Evolutionary conservation across 352 stramenopile species (phyloP), one percentile per base, ranked within the genome.

Genomic region (Globisporangium spiculum): DNA sequence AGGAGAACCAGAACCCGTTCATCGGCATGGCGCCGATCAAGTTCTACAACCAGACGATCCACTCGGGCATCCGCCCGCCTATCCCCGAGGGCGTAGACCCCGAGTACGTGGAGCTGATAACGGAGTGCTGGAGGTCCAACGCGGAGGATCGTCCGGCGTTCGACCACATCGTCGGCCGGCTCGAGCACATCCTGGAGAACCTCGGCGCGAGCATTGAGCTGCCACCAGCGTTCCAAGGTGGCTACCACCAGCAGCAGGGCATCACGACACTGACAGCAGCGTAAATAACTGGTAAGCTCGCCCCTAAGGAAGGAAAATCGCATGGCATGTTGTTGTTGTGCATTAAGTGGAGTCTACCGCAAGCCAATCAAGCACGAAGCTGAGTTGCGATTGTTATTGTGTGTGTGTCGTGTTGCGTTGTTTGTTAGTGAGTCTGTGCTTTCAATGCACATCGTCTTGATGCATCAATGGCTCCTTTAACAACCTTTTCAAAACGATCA

Each of bases 21-120:
- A 92, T 96, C 56, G 89, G 89, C 46, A 96, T 96, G 89, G 89
- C 89, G 7, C 89, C 89, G 12, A 93, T 96, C 74, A 96, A 96
- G 65, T 96, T 95, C 64, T 96, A 96, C 77, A 93, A 94, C 71
- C 88, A 96, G 67, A 93, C 88, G 14, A 87, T 95, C 62, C 86
- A 92, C 65, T 69, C 74, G n/a, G 84, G 83, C 27, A 81, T 91
- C 54, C 87, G 89, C 4, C 89, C 89, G 63, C 78, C 79, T 7
- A 82, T 96, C 36, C 83, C 83, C 1, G 86, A 92, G 27, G 76
- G 74, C 44, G 80, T 83, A 18, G 86, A 96, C 58, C 72, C 77
- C 26, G 79, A 86, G 38, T 96, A 96, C 74, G 75, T 86, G 27
- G 73, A 79, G 34, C 84, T 96, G 34, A 87, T 95, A 52, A 86